phyloP scores from a whole-genome alignment of 2,329 filamentous ascomycete species.

The Ustulina deusta region DNA sequence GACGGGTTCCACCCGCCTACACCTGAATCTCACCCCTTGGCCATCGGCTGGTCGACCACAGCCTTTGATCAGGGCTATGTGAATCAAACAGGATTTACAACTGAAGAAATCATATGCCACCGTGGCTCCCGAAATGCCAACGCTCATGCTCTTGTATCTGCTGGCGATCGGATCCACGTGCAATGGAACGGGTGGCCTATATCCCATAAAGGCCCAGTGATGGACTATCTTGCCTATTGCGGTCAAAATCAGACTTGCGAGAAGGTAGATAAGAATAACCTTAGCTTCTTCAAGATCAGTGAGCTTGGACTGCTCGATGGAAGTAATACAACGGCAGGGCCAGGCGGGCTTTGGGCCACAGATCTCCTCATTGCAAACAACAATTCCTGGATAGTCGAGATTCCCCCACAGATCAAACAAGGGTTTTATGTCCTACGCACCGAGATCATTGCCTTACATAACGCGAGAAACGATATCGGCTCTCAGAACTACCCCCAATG shows the following conservation, averaged over 20 bases:
- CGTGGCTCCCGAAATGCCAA: constrained; percentile 50
- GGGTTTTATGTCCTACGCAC: constrained; percentile 65
- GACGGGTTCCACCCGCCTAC: constrained; percentile 45
- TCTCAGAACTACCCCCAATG: constrained; percentile 67
- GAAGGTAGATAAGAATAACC: constrained; percentile 50
- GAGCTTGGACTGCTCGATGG: constrained; percentile 47
- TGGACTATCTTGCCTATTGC: constrained; percentile 56
- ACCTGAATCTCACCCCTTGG: constrained; percentile 38
- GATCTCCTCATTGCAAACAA: constrained; percentile 62
- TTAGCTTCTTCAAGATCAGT: constrained; percentile 55
- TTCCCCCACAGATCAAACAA: constrained; percentile 58
- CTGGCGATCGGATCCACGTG: constrained; percentile 54
- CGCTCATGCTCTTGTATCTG: constrained; percentile 51
- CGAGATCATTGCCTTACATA: constrained; percentile 65
- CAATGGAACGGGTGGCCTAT: constrained; percentile 57
- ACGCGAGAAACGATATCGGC: constrained; percentile 55
- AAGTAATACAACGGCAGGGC: constrained; percentile 44
- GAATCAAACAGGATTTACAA: constrained; percentile 52
- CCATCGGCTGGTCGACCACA: constrained; percentile 49
- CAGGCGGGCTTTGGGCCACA: constrained; percentile 51
- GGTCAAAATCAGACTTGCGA: constrained; percentile 51
- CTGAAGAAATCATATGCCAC: constrained; percentile 56
- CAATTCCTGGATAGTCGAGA: constrained; percentile 62
- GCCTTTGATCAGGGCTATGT: constrained; percentile 58
- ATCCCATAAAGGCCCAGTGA: constrained; percentile 55